Evolutionary conservation across 1,284 basidiomycete species (phyloP), one percentile per base, ranked within the genome.

Genomic region (Boletellus deceptivus): DNA sequence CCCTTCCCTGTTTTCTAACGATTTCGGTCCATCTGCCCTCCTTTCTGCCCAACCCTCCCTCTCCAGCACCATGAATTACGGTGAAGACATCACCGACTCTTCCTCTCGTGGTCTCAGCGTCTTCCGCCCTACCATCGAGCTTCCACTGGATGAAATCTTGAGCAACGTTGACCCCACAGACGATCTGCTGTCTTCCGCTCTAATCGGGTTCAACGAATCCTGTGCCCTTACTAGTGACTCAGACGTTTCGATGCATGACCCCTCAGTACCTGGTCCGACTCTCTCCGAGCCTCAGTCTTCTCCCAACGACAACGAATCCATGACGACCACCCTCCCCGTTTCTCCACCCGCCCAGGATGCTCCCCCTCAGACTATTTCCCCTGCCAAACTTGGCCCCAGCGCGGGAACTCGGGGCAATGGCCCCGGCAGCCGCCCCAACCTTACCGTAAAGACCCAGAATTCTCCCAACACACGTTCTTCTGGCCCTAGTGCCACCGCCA

Each of bases 21-120:
- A 84, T 59, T 90, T 91, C 59, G 83, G 83, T 35, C 86, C 88
- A 9, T 75, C 84, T 38, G 86, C 86, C n/a, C 72, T 90, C n/a
- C 74, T 91, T 53, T 81, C 79, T 60, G 74, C 81, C 3, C 73
- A 81, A 36, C 84, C 84, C 3, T 80, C 84, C 18, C 67, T 83
- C 43, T 79, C 83, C 65, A 85, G 75, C 55, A 67, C 75, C 50
- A 79, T 85, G 76, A 86, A 80, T 59, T 89, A 89, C 65, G 87
- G 86, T 52, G 87, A 89, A 67, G 86, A 81, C 44, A 74, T 82
- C 60, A 76, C 72, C 61, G 73, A 75, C 52, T 66, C 65, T 37
- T 61, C 65, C 44, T 64, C 72, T 17, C 79, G 82, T 54, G 71
- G 74, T 34, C 80, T 90, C 62, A 78, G 77, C 67, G 82, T 91